These are phyloP conservation scores for Cyclanthera cordifolia DNA, from an alignment of 306 rosid species.

Conservation along the genomic window DNA sequence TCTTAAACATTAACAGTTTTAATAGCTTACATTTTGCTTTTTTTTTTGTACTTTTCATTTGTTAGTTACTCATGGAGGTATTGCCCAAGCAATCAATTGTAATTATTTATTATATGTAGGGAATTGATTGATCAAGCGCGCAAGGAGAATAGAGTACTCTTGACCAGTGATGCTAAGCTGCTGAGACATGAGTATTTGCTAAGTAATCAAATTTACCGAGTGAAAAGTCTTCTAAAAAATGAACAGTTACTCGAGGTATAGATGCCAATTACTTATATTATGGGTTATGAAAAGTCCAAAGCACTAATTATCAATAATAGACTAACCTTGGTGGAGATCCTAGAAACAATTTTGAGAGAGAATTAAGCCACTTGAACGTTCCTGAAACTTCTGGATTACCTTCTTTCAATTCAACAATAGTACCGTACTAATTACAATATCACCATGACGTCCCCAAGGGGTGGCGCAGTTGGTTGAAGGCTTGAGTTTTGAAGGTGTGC, in stretches of 20 bases:
- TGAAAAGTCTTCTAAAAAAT: constrained; percentile 78
- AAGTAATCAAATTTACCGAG: constrained; percentile 57
- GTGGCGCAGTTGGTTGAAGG: too few species aligned
- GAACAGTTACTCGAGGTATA: constrained; percentile 84
- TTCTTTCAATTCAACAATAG: not conserved
- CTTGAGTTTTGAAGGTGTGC: too few species aligned
- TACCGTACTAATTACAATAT: not conserved
- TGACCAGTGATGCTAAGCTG: constrained; percentile 80
- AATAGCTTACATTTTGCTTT: constrained; percentile 11
- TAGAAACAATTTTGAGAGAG: not conserved
- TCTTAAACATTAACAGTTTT: not conserved
- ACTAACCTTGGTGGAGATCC: not conserved
- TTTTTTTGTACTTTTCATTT: not conserved
- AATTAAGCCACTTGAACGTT: not conserved
- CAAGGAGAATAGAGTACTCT: constrained; percentile 62
- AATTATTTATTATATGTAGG: constrained; percentile 30
- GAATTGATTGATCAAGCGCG: constrained; percentile 61
- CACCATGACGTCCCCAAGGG: too few species aligned
- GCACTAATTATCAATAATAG: not conserved
- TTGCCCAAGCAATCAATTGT: constrained; percentile 3
- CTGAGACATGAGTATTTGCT: constrained; percentile 57
- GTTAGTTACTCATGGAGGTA: not conserved
- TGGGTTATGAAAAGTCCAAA: not conserved
- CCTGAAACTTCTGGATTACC: not conserved
- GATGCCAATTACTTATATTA: not conserved